Evolutionary conservation across 1,284 basidiomycete species (phyloP), one percentile per base, ranked within the genome.

Genomic region (Apiotrichum sp.): DNA sequence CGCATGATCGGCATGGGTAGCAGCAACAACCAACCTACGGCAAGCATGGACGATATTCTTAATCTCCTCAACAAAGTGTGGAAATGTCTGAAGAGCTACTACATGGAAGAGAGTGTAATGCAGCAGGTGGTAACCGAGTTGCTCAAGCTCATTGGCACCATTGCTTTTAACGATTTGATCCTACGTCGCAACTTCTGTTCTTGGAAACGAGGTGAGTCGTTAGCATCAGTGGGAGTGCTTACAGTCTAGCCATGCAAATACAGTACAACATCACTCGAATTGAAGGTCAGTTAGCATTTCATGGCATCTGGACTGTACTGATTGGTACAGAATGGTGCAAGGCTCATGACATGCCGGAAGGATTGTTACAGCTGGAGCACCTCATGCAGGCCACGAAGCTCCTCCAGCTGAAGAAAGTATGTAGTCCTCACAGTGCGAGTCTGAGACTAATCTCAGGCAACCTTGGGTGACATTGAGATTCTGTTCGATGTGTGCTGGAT

Each of bases 401-500:
- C 56, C 79, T 99, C 31, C 96, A 99, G 74, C 81, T 99, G 68
- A 99, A 98, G 81, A 99, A 99, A 83, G 95, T 88, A 56, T 62
- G 80, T 67, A 6, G 34, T 48, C 29, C 53, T 36, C 41, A 29
- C 29, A 29, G 29, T 29, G 29, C 29, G 29, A 29, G 8, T 38
- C 9, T 38, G 36, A 13, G 36, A 38, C 36, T 38, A 49, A 13
- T 8, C 47, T 46, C 29, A 59, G 90, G 86, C 91, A 7, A 90
- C 91, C 1, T 81, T 89, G 41, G 86, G 87, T 32, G 93, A 98
- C 73, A 96, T 98, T 63, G 93, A 98, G 76, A 98, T 98, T 67
- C 95, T 98, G 67, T 98, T 97, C 72, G 89, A 96, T 72, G 95
- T 98, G 54, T 98, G 93, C 81, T 98, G 96, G 96, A 98, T 99